Evolutionary conservation across 495 filamentous ascomycete species (phyloP).

Genomic region (Penicillium coffeae): DNA sequence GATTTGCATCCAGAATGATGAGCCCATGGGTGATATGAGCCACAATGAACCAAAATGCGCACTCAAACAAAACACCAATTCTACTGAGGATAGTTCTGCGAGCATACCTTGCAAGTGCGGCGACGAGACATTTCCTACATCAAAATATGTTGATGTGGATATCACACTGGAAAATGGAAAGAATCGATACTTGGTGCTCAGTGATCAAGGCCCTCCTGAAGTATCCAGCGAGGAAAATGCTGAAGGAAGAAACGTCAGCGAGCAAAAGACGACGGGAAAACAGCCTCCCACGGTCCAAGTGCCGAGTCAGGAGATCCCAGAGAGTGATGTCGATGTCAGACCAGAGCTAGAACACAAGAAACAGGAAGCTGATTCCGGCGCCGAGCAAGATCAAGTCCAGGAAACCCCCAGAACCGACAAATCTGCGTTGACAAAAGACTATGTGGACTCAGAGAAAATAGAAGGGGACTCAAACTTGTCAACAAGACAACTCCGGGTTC

Average conservation of each 20-base stretch:
- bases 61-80: neutral
- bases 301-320: too few species aligned
- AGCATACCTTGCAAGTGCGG: slow-evolving; percentile 13
- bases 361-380: too few species aligned
- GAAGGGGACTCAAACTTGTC: neutral
- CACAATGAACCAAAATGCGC: too few species aligned
- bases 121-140: slow-evolving; percentile 1
- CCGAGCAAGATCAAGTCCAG: too few species aligned
- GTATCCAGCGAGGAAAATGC: neutral
- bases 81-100: neutral
- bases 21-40: too few species aligned
- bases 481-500: slow-evolving; percentile 48
- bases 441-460: neutral
- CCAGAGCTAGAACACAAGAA: too few species aligned
- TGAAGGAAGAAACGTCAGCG: neutral
- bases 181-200: slow-evolving; percentile 11
- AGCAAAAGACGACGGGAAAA: too few species aligned
- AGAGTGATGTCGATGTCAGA: too few species aligned
- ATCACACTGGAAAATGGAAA: slow-evolving; percentile 11
- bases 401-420: too few species aligned
- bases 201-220: neutral
- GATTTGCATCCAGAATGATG: too few species aligned
- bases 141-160: slow-evolving; percentile 7
- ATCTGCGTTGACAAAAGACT: too few species aligned
- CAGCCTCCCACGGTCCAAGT: too few species aligned